Conservation (phyloP, 441 rosid species). For the Eutrema salsugineum region DNA sequence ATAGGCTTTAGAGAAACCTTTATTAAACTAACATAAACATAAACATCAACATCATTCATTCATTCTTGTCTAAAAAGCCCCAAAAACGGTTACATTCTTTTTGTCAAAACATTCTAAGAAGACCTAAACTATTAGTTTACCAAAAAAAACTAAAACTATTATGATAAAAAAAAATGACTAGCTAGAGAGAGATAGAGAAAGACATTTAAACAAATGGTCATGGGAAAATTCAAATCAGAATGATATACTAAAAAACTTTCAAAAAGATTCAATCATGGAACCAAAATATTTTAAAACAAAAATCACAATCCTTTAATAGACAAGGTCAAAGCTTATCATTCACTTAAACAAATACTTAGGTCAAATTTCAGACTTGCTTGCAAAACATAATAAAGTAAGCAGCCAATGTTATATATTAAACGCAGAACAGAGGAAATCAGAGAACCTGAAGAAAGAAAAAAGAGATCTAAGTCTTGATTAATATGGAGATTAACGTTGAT, state of each 20-base stretch:
- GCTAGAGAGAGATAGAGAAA: neutral
- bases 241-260: neutral
- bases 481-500: constrained; percentile 53
- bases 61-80: neutral
- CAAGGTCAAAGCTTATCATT: constrained; percentile 13
- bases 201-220: neutral
- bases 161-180: neutral
- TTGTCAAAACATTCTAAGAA: neutral
- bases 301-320: neutral
- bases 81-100: neutral
- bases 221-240: neutral
- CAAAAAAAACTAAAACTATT: neutral
- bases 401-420: neutral
- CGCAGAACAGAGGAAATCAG: neutral
- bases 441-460: neutral
- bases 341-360: neutral
- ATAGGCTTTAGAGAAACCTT: neutral
- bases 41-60: too few relatives aligned
- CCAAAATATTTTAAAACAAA: neutral
- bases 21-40: neutral
- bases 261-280: neutral
- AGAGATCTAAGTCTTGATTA: neutral
- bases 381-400: neutral
- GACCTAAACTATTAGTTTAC: too few relatives aligned
- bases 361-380: neutral